These are phyloP conservation scores for Phytophthora brassicae DNA, from an alignment of 352 stramenopile genomes.

Conservation along the genomic window DNA sequence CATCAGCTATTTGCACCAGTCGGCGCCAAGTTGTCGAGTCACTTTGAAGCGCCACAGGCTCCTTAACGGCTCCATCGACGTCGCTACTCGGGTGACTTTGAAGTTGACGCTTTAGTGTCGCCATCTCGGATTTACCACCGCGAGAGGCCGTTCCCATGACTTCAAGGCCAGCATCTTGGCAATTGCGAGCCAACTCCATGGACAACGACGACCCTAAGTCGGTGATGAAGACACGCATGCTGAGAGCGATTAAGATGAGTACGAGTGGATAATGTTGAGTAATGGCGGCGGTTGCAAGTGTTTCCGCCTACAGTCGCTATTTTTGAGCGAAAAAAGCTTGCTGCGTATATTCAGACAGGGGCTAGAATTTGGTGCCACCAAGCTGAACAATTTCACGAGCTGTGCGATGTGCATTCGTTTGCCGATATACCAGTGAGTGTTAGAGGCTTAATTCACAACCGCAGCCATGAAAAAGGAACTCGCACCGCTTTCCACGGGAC, in stretches of 20 bases:
- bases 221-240: constrained; percentile 77
- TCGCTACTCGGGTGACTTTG: constrained; percentile 63
- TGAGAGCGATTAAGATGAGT: not conserved
- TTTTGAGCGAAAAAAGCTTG: constrained; percentile 7
- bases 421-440: constrained; percentile 9
- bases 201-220: constrained; percentile 66
- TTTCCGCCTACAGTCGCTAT: constrained; percentile 1
- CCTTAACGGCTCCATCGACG: constrained; percentile 40
- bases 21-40: constrained; percentile 54
- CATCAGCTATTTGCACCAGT: constrained; percentile 54
- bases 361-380: not conserved
- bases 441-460: constrained; percentile 10
- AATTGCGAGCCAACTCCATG: constrained; percentile 48
- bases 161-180: constrained; percentile 67
- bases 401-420: constrained; percentile 18
- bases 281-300: constrained; percentile 21
- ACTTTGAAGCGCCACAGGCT: constrained; percentile 50
- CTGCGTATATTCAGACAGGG: constrained; percentile 3
- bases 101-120: constrained; percentile 50
- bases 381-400: not conserved
- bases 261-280: not conserved
- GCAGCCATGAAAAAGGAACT: constrained; percentile 27
- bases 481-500: constrained; percentile 22
- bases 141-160: constrained; percentile 58
- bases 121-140: constrained; percentile 41